Base-by-base conservation (phyloP, 208 protist genomes). In the Angomonas deanei region DNA sequence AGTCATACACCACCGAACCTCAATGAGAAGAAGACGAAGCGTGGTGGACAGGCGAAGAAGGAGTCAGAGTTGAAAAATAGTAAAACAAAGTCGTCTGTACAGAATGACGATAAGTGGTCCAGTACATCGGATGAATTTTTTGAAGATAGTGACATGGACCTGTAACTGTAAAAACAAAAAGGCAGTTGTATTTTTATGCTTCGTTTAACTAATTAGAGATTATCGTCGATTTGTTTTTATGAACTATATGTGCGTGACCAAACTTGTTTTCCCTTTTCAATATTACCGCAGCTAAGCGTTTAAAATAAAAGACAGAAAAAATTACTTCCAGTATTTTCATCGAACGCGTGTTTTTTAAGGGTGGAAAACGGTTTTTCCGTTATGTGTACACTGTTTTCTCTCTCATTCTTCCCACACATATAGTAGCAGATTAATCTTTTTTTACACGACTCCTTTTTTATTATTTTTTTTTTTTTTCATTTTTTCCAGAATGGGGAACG, bases 61-160 rank as follows among this genome's bases (percentile, higher is more conserved):
- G n/a, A n/a, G n/a, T n/a, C n/a, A n/a, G n/a, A n/a, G n/a, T n/a
- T n/a, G n/a, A n/a, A n/a, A n/a, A n/a, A n/a, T n/a, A n/a, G n/a
- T n/a, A n/a, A n/a, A n/a, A n/a, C n/a, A n/a, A n/a, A n/a, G n/a
- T n/a, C n/a, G n/a, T n/a, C n/a, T n/a, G n/a, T n/a, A n/a, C n/a
- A n/a, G n/a, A n/a, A n/a, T n/a, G n/a, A n/a, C n/a, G 53, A 59
- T 21, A 30, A 11, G 15, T 34, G 27, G 23, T 59, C 53, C n/a
- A 59, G 53, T 38, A 59, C 53, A 4, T 59, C 53, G 2, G 53
- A 59, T 38, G 53, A 59, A 50, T 5, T 50, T 3, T 59, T 59
- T 59, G 30, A 59, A 34, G 30, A 59, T 23, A 30, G 39, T 5
- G 27, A 59, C 11, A 59, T 21, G 11, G 28, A n/a, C n/a, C 6